A percentile compares a stretch with the other conserved stretches of the same genome.
Conservation (phyloP, 441 rosid genomes). For the Viola pubescens region DNA sequence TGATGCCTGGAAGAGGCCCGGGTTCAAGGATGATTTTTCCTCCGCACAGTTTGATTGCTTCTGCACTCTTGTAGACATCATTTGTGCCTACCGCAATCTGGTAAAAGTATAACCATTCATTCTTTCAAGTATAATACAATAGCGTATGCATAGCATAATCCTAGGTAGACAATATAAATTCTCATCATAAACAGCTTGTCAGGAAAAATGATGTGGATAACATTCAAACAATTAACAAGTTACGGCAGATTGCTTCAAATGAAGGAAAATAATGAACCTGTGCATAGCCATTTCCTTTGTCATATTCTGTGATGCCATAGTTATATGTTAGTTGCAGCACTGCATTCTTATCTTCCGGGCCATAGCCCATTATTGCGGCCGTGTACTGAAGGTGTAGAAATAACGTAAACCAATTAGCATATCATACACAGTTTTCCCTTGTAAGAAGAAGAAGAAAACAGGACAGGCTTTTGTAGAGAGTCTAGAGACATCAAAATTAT, state of each 20-base stretch:
- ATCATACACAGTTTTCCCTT: background rate
- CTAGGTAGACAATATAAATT: too few relatives aligned
- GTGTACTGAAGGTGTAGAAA: conserved; percentile 39
- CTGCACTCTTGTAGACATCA: conserved; percentile 81
- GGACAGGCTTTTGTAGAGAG: background rate
- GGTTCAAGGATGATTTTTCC: conserved; percentile 63
- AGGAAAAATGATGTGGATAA: too few relatives aligned
- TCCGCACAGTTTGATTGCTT: conserved; percentile 59
- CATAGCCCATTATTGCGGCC: conserved; percentile 79
- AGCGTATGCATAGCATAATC: background rate
- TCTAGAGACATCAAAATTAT: background rate
- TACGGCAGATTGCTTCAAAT: background rate
- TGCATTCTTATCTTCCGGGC: conserved; percentile 75
- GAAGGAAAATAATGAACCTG: conserved; percentile 39
- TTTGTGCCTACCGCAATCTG: conserved; percentile 86
- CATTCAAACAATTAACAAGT: too few relatives aligned
- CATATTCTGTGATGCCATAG: conserved; percentile 77
- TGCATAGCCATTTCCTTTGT: conserved; percentile 80
- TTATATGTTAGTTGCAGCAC: conserved; percentile 83
- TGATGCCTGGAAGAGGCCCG: conserved; percentile 81
- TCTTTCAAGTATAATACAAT: background rate
- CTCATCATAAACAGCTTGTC: too few relatives aligned
- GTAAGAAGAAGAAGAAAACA: background rate
- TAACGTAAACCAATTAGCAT: background rate
- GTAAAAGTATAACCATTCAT: background rate